These are phyloP conservation scores for Metschnikowia shivogae DNA, from an alignment of 805 yeast genomes.

Conservation along the genomic window DNA sequence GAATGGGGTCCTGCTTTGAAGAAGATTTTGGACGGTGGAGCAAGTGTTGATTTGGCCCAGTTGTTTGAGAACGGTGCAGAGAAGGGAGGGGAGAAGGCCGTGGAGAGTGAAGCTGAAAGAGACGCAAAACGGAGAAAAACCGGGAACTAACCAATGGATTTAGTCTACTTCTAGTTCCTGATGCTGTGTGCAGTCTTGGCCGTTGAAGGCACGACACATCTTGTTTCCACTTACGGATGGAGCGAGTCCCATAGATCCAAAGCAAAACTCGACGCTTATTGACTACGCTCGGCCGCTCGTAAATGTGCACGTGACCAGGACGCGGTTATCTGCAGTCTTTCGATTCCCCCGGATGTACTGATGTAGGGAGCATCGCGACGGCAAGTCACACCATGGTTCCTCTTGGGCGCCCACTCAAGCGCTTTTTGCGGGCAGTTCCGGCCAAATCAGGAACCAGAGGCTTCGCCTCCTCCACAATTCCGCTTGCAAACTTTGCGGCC, in stretches of 20 bases:
- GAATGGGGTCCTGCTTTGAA: conserved; percentile 69
- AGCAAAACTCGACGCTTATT: too few relatives aligned
- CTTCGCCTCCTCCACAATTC: conserved; percentile 7
- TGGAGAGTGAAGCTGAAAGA: not conserved
- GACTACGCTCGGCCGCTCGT: too few relatives aligned
- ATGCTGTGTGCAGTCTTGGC: too few relatives aligned
- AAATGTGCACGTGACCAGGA: too few relatives aligned
- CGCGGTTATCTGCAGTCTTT: too few relatives aligned
- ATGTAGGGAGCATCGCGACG: too few relatives aligned
- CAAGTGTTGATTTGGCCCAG: conserved; percentile 22
- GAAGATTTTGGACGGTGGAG: conserved; percentile 44
- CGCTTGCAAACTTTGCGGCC: conserved; percentile 12
- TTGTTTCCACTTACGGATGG: too few relatives aligned
- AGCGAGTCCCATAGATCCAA: not conserved
- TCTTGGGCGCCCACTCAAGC: not conserved
- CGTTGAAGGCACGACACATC: too few relatives aligned
- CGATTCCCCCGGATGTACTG: too few relatives aligned
- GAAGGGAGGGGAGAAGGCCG: not conserved
- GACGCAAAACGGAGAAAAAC: not conserved
- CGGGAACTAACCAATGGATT: too few relatives aligned
- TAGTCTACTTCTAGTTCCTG: too few relatives aligned
- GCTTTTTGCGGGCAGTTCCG: not conserved
- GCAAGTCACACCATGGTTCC: not conserved
- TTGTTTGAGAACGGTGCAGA: conserved; percentile 16
- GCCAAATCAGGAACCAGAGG: not conserved